phyloP scores from a whole-genome alignment of 495 filamentous ascomycete species.

The Hypoxylon lenormandii region DNA sequence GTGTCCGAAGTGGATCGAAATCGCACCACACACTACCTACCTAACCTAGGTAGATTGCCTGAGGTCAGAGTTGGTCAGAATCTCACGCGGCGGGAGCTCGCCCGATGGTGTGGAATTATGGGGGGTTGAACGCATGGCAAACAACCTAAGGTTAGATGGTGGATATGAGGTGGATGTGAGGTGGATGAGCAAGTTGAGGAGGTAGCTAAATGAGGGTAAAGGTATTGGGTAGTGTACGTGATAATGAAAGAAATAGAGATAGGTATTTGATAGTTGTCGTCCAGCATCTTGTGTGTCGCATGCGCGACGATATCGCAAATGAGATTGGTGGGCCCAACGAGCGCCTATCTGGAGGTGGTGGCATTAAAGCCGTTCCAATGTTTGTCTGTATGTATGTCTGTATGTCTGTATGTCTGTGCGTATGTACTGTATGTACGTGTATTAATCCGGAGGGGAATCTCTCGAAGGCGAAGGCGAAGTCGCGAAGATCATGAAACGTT shows the following conservation, averaged over 20 bases:
- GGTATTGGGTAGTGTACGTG: neutral
- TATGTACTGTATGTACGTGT: constrained; percentile 8
- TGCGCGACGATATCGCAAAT: constrained; percentile 5
- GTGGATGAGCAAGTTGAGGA: constrained; percentile 7
- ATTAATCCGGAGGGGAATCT: constrained; percentile 21
- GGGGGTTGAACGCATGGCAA: constrained; percentile 20
- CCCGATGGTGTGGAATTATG: constrained; percentile 28
- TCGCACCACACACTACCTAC: constrained; percentile 25
- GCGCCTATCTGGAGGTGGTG: constrained; percentile 3
- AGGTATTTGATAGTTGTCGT: neutral
- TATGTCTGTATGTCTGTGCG: too few species aligned
- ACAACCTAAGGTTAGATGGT: constrained; percentile 3
- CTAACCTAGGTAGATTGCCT: too few species aligned
- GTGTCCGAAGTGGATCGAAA: constrained; percentile 20
- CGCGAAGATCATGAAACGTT: constrained; percentile 49
- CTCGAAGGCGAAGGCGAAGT: constrained; percentile 43
- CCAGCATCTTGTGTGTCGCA: neutral
- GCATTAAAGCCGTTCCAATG: neutral
- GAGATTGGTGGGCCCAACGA: constrained; percentile 25
- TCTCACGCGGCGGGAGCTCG: constrained; percentile 15
- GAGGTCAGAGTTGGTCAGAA: constrained; percentile 14
- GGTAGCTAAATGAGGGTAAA: constrained; percentile 17
- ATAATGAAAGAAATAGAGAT: neutral
- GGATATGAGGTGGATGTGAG: neutral
- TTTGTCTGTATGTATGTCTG: constrained; percentile 12